Percentiles rank a stretch among this genome's conserved stretches.
phyloP scores from a whole-genome alignment of 2,329 filamentous ascomycete genomes.

The Hypocreales sp. region DNA sequence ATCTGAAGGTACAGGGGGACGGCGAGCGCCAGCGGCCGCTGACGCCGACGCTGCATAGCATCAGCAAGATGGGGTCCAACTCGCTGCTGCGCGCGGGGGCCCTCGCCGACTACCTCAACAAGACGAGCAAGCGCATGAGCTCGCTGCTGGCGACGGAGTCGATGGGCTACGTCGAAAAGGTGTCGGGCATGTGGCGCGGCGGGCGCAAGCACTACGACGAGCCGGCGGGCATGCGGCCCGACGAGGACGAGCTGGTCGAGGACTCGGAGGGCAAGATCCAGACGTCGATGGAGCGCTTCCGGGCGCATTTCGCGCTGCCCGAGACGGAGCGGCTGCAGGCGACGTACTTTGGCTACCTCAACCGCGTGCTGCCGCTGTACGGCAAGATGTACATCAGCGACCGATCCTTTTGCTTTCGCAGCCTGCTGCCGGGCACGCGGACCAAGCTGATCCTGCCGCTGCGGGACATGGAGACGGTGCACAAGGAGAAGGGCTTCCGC shows the following conservation, averaged over 20 bases:
- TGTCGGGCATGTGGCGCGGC: conserved; percentile 93
- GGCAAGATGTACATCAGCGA: conserved; percentile 94
- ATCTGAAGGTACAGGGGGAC: too few relatives aligned
- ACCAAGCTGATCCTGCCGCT: conserved; percentile 88
- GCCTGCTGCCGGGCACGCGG: conserved; percentile 71
- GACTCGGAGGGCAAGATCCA: conserved; percentile 50
- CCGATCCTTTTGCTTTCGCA: conserved; percentile 81
- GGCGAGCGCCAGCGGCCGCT: conserved; percentile 9
- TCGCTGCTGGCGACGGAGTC: conserved; percentile 74
- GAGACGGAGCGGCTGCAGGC: conserved; percentile 70
- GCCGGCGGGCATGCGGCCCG: conserved; percentile 31
- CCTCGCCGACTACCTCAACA: conserved; percentile 70
- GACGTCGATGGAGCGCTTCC: conserved; percentile 64
- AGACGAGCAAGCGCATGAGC: conserved; percentile 66
- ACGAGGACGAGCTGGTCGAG: conserved; percentile 39
- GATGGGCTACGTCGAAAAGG: conserved; percentile 92
- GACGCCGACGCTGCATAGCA: conserved; percentile 33
- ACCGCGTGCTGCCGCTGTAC: conserved; percentile 79
- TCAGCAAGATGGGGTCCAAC: conserved; percentile 51
- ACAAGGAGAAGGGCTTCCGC: conserved; percentile 89
- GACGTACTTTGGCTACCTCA: conserved; percentile 84
- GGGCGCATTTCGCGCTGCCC: conserved; percentile 80
- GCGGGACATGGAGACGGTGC: conserved; percentile 80
- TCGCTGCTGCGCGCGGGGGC: conserved; percentile 72
- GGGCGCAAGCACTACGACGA: conserved; percentile 78